Evolutionary conservation across 2,329 filamentous ascomycete species (phyloP).

Genomic region (Nigrospora sphaerica): DNA sequence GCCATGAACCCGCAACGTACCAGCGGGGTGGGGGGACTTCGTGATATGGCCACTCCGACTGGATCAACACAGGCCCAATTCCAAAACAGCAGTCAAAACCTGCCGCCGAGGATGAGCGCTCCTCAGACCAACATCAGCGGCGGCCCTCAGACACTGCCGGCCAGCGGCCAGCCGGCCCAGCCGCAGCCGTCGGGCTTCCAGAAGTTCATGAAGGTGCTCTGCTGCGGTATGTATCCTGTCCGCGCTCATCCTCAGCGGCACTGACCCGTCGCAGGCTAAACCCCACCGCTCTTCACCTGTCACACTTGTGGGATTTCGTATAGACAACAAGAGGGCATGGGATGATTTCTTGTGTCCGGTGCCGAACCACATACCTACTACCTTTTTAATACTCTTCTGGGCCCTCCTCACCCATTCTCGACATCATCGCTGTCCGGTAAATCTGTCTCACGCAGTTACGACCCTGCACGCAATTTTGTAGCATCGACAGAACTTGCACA

Average conservation of each 20-base stretch:
- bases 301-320: slow-evolving; percentile 18
- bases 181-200: slow-evolving; percentile 76
- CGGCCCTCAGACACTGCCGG: slow-evolving; percentile 47
- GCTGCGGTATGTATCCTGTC: slow-evolving; percentile 62
- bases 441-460: slow-evolving; percentile 4
- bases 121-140: slow-evolving; percentile 47
- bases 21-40: slow-evolving; percentile 65
- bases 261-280: background rate
- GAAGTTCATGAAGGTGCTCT: slow-evolving; percentile 88
- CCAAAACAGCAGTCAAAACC: slow-evolving; percentile 88
- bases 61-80: slow-evolving; percentile 94
- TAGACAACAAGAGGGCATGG: slow-evolving; percentile 21
- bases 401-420: slow-evolving; percentile 4
- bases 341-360: slow-evolving; percentile 5
- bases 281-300: slow-evolving; percentile 5
- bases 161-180: slow-evolving; percentile 52
- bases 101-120: slow-evolving; percentile 55
- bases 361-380: background rate
- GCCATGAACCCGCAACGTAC: slow-evolving; percentile 68
- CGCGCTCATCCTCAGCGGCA: too few species aligned
- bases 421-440: slow-evolving; percentile 3
- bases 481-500: slow-evolving; percentile 1
- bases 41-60: slow-evolving; percentile 76
- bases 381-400: slow-evolving; percentile 19
- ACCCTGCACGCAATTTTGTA: slow-evolving; percentile 1